Percentiles rank a stretch among this genome's conserved stretches.
Conservation (phyloP, 2,329 filamentous ascomycete species). For the Stachybotrys chlorohalonatus region DNA sequence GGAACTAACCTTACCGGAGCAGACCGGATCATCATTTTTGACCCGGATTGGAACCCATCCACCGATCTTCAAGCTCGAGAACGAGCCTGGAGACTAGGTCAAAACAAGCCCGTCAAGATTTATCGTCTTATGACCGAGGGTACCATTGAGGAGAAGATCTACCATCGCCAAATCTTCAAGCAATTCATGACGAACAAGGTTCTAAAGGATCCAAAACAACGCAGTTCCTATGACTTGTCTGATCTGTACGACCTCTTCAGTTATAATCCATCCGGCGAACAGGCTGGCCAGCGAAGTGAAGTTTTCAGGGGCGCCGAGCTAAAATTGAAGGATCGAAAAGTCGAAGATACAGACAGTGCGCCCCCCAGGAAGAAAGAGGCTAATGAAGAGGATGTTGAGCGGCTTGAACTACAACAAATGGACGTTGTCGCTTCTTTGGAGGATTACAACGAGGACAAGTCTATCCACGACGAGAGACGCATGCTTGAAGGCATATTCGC, state of each 20-base stretch:
- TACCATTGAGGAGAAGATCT: slow-evolving; percentile 98
- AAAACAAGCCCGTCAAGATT: slow-evolving; percentile 91
- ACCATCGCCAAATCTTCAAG: slow-evolving; percentile 97
- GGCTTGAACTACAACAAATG: slow-evolving; percentile 41
- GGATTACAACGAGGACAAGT: slow-evolving; percentile 46
- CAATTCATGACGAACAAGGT: slow-evolving; percentile 97
- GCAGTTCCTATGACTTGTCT: slow-evolving; percentile 80
- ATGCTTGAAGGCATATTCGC: slow-evolving; percentile 88
- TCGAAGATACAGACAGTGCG: slow-evolving; percentile 7
- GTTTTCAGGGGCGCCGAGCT: slow-evolving; percentile 86
- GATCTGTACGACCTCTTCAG: slow-evolving; percentile 90
- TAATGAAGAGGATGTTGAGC: slow-evolving; percentile 17
- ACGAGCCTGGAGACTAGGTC: slow-evolving; percentile 88
- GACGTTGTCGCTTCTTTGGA: slow-evolving; percentile 56
- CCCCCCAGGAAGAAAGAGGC: not conserved
- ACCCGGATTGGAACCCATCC: slow-evolving; percentile 97
- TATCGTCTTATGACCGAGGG: slow-evolving; percentile 97
- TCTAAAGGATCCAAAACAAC: slow-evolving; percentile 85
- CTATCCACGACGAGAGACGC: slow-evolving; percentile 55
- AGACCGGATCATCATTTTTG: slow-evolving; percentile 94
- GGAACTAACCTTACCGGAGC: slow-evolving; percentile 93
- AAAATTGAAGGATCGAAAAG: slow-evolving; percentile 11
- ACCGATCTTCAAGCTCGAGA: slow-evolving; percentile 94
- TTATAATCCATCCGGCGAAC: slow-evolving; percentile 42
- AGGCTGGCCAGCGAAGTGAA: slow-evolving; percentile 66